Evolutionary conservation across 2,329 filamentous ascomycete genomes (phyloP), one percentile per base, ranked within the genome.

Genomic region (Aspergillus fumigatus): DNA sequence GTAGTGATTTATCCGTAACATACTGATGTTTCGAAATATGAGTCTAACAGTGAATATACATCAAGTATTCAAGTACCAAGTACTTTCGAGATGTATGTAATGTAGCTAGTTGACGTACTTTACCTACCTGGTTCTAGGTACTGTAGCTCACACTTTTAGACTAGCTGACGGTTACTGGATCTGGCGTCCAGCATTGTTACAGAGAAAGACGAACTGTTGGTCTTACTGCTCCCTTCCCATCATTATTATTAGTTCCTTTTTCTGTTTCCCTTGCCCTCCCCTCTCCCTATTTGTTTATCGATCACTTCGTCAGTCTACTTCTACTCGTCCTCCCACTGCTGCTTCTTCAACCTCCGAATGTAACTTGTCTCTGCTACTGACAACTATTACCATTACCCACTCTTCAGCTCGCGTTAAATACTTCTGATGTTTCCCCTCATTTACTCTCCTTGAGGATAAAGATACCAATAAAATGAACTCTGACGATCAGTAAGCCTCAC

Each of bases 261-360:
- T 50, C 53, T 52, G 19, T 23, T 21, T 29, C 52, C 27, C 54
- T 50, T 58, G 41, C 51, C 45, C 41, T 49, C 43, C 47, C 32
- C 6, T 51, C 38, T 55, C 50, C 43, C 26, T 49, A 38, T 52
- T 56, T 43, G 32, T 38, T 41, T 51, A 27, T 50, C 50, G 27
- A 29, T 29, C 27, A 29, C 27, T 29, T 29, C 27, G 26, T 50
- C 51, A 38, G 51, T 47, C 23, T 50, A 51, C 27, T 26, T 51
- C 50, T 48, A 26, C 27, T 40, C 21, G 9, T 32, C 29, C 32
- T 48, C 45, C 23, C 38, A 35, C 40, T 47, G 23, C 32, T 55
- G 25, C n/a, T 51, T 55, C 32, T 43, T 65, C 64, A 62, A 64
- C 49, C 64, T 66, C 62, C 66, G 63, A 65, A 60, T 56, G 45